Evolutionary conservation across 768 basidiomycete species (phyloP).

Genomic region (Tulasnella sp.): DNA sequence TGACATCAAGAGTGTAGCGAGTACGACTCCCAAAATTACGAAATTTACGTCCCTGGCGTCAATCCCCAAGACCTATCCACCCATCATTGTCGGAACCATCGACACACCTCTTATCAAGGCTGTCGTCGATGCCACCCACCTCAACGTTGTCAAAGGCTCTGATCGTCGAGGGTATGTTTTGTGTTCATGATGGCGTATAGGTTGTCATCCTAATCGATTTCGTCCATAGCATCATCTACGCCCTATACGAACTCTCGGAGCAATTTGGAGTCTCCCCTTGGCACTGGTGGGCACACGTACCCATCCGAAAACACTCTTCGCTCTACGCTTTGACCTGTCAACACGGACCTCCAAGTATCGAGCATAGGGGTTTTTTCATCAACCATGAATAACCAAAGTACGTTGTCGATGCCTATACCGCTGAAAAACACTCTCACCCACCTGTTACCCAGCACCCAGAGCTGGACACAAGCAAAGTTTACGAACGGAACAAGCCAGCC

Average conservation of each 20-base stretch:
- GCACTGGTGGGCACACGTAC: slow-evolving; percentile 69
- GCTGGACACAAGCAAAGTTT: slow-evolving; percentile 59
- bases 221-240: slow-evolving; percentile 37
- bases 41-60: slow-evolving; percentile 38
- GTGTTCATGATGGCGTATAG: background rate
- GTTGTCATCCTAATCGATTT: background rate
- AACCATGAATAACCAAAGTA: slow-evolving; percentile 63
- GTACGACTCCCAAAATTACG: slow-evolving; percentile 35
- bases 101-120: slow-evolving; percentile 42
- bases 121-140: slow-evolving; percentile 39
- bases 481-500: slow-evolving; percentile 53
- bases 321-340: slow-evolving; percentile 33
- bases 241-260: slow-evolving; percentile 54
- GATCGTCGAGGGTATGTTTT: slow-evolving; percentile 43
- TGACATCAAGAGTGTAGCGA: slow-evolving; percentile 51
- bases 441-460: slow-evolving; percentile 31
- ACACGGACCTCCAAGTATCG: slow-evolving; percentile 53
- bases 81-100: slow-evolving; percentile 55
- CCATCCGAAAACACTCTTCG: slow-evolving; percentile 37
- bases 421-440: background rate
- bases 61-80: slow-evolving; percentile 25
- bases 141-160: slow-evolving; percentile 53
- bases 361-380: slow-evolving; percentile 57
- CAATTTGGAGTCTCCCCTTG: slow-evolving; percentile 30
- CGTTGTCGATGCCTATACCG: background rate